Base-by-base conservation (phyloP, 176 grass and related monocot species). In the Paspalum notatum region DNA sequence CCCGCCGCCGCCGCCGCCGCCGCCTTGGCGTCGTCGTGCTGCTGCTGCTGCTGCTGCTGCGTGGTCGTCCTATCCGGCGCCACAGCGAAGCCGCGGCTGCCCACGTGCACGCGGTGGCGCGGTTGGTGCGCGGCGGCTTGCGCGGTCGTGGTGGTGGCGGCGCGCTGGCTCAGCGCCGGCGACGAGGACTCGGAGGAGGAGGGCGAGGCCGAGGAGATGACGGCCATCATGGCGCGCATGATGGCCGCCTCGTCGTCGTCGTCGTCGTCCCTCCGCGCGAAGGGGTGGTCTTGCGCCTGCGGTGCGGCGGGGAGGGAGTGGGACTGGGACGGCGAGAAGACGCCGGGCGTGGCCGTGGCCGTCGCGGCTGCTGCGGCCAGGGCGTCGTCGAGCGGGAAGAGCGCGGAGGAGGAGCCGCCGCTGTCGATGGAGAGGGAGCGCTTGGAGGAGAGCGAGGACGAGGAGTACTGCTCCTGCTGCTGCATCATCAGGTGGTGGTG, bases 221-320 rank as follows among this genome's bases (percentile, higher is more conserved):
- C 86, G 16, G 84, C 86, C 86, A 99, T 85, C 96, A 99, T 99
- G 7, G 96, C 96, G 40, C 70, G 78, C 76, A 84, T 84, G 72
- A 99, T 86, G 3, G 72, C 92, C 44, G 44, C 84, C 21, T 98
- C 90, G 24, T 90, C 73, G 32, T 50, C 84, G 26, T 98, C 90
- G 24, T 90, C 73, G n/a, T n/a, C n/a, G n/a, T n/a, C n/a, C n/a
- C n/a, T n/a, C n/a, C 50, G n/a, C 38, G 65, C 12, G 17, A 83
- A 81, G 37, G 73, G 68, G 5, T 85, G 12, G 45, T 48, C 46
- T 1, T 48, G 46, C 46, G 10, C 12, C 32, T 26, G 71, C 48
- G 53, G 32, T 22, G 21, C 5, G 58, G 55, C 24, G 3, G 65
- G 20, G n/a, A 5, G 2, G n/a, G 20, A 8, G 56, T 25, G 56